Conservation (phyloP, 129 eudicot genomes). For the Kitagawia praeruptora region DNA sequence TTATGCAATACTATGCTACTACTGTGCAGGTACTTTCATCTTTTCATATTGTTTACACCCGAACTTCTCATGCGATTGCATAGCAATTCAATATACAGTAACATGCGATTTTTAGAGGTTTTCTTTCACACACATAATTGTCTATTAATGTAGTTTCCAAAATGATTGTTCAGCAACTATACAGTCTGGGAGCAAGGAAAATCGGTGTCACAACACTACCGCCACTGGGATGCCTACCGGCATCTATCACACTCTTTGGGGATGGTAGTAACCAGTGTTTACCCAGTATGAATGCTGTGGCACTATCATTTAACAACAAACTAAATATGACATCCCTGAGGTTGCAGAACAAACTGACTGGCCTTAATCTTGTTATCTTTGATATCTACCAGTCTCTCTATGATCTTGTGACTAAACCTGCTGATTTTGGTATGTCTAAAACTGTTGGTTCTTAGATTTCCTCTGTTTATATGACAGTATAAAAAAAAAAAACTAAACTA, state of each 20-base stretch:
- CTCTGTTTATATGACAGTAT: background rate
- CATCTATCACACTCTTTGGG: constrained; percentile 73
- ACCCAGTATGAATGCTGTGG: constrained; percentile 46
- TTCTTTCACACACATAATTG: background rate
- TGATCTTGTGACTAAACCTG: constrained; percentile 58
- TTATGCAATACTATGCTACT: constrained; percentile 44
- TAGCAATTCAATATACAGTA: background rate
- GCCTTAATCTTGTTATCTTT: constrained; percentile 63
- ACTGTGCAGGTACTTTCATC: constrained; percentile 43
- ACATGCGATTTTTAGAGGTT: background rate
- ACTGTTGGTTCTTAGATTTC: background rate
- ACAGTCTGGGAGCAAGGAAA: constrained; percentile 75
- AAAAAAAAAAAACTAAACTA: background rate
- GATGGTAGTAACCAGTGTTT: constrained; percentile 67
- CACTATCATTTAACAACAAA: constrained; percentile 59
- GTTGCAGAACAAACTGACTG: constrained; percentile 41
- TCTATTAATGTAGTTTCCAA: background rate
- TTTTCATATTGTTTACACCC: background rate
- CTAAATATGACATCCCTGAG: constrained; percentile 54
- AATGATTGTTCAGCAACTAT: constrained; percentile 41
- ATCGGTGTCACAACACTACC: constrained; percentile 84
- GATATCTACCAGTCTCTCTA: constrained; percentile 77
- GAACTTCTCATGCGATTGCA: background rate
- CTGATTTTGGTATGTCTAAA: constrained; percentile 43
- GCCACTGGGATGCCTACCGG: constrained; percentile 91